A percentile compares a stretch with the other conserved stretches of the same genome.
These are phyloP conservation scores for Saccharomyces pastorianus DNA, from an alignment of 1,139 yeast genomes.

Conservation along the genomic window DNA sequence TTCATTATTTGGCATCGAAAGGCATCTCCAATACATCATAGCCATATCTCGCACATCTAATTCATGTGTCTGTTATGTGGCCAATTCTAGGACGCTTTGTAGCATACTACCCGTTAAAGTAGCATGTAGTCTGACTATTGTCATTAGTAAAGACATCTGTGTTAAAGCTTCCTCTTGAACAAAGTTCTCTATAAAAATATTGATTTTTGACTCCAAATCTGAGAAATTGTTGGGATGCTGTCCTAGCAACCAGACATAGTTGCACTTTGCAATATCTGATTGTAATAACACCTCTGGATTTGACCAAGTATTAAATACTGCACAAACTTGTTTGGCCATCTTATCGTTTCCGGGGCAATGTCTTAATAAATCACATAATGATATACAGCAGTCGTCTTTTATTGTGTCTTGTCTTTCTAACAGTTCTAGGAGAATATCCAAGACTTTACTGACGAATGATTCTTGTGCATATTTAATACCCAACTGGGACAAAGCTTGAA, in stretches of 20 bases:
- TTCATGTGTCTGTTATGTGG: conserved; percentile 76
- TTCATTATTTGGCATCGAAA: conserved; percentile 48
- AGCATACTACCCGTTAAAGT: conserved; percentile 41
- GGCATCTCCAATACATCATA: conserved; percentile 85
- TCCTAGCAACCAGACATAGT: conserved; percentile 82
- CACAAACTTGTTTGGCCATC: conserved; percentile 22
- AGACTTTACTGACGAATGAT: conserved; percentile 42
- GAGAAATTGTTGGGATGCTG: conserved; percentile 77
- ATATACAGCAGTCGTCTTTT: conserved; percentile 71
- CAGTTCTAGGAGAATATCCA: conserved; percentile 66
- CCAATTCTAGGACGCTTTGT: conserved; percentile 65
- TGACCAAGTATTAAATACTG: conserved; percentile 26
- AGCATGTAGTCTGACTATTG: conserved; percentile 63
- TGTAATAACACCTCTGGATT: conserved; percentile 21
- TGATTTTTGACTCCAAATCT: conserved; percentile 37
- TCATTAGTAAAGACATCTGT: conserved; percentile 68
- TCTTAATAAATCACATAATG: conserved; percentile 71
- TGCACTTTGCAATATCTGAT: conserved; percentile 29
- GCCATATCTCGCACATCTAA: conserved; percentile 94
- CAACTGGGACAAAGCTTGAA: conserved; percentile 77
- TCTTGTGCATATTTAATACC: conserved; percentile 65
- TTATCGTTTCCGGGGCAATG: conserved; percentile 55
- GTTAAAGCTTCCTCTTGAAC: conserved; percentile 65
- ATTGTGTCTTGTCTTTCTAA: conserved; percentile 73
- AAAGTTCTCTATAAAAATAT: conserved; percentile 52